Evolutionary conservation across 768 basidiomycete genomes (phyloP).

Genomic region (Boletus tylopilopsis): DNA sequence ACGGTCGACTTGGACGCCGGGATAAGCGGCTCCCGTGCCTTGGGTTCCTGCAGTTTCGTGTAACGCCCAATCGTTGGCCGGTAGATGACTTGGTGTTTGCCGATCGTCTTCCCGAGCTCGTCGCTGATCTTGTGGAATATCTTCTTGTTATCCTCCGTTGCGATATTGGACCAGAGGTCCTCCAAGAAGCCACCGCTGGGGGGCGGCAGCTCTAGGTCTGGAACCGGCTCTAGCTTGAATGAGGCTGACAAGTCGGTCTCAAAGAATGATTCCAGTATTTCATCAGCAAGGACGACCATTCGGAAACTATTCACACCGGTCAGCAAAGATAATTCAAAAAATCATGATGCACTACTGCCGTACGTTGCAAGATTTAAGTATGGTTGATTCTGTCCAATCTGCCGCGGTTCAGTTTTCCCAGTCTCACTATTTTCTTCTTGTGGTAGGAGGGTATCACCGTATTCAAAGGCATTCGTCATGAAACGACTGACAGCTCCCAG

Average conservation of each 20-base stretch:
- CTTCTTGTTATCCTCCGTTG: conserved; percentile 89
- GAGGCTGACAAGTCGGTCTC: conserved; percentile 87
- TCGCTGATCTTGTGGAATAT: conserved; percentile 92
- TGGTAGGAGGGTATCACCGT: conserved; percentile 89
- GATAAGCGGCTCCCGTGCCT: conserved; percentile 82
- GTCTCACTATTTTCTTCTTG: conserved; percentile 29
- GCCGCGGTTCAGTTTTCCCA: conserved; percentile 40
- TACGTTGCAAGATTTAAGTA: conserved; percentile 91
- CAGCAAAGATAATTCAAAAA: conserved; percentile 3
- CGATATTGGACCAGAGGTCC: conserved; percentile 85
- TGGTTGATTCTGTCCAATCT: conserved; percentile 73
- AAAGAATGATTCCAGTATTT: conserved; percentile 95
- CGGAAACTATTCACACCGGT: conserved; percentile 64
- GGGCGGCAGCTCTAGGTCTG: conserved; percentile 61
- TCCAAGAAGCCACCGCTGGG: conserved; percentile 64
- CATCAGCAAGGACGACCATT: conserved; percentile 97
- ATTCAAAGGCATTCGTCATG: conserved; percentile 98
- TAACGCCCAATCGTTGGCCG: conserved; percentile 84
- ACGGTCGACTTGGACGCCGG: conserved; percentile 62
- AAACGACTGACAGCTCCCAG: conserved; percentile 94
- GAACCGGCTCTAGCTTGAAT: conserved; percentile 73
- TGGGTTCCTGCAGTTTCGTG: conserved; percentile 82
- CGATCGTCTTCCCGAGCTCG: conserved; percentile 91
- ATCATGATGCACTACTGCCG: conserved; percentile 18
- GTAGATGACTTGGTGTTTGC: conserved; percentile 83